Evolutionary conservation across 257 asterid genomes (phyloP), one percentile per base, ranked within the genome.

Genomic region (Thymus mandschuricus): DNA sequence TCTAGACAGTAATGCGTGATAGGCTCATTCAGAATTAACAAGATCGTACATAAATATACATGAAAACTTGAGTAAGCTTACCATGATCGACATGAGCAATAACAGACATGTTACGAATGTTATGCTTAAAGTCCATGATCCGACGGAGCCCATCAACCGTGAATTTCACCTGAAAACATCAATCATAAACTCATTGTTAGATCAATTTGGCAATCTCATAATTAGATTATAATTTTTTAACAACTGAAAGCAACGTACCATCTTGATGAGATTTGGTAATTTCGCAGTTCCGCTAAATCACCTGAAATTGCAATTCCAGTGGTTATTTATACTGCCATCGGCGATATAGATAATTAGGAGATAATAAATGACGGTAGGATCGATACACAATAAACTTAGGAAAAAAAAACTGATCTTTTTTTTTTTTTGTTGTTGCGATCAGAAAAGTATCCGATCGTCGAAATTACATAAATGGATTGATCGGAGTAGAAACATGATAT

Each of bases 1-100:
- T n/a, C 60, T 8, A 27, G 33, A 54, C 1, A 51, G 7, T 2
- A n/a, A 1, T 28, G 7, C 21, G 3, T 10, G 9, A 51, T 29
- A 54, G n/a, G 21, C 7, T 21, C 31, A 52, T 52, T 8, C 58
- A 44, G 3, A 51, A 21, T 2, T 6, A 51, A 21, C 9, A 3
- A 1, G 1, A 21, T 51, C 27, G 4, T 1, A 51, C 10, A 51
- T 5, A 15, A 51, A 7, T n/a, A 15, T 21, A 21, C 1, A 15
- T 13, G 10, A 6, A 51, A 6, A 6, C 3, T 5, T 7, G 3
- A 51, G 57, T 7, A 12, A n/a, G 58, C 57, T n/a, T 80, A 85
- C 89, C 87, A 34, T 85, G 87, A 59, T 82, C 87, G 11, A 82
- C 89, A 75, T 85, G 89, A 9, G 87, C 89, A 67, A 85, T 85